Evolutionary conservation across 2,329 filamentous ascomycete genomes (phyloP), one percentile per base, ranked within the genome.

Genomic region (Epichloe scottii): DNA sequence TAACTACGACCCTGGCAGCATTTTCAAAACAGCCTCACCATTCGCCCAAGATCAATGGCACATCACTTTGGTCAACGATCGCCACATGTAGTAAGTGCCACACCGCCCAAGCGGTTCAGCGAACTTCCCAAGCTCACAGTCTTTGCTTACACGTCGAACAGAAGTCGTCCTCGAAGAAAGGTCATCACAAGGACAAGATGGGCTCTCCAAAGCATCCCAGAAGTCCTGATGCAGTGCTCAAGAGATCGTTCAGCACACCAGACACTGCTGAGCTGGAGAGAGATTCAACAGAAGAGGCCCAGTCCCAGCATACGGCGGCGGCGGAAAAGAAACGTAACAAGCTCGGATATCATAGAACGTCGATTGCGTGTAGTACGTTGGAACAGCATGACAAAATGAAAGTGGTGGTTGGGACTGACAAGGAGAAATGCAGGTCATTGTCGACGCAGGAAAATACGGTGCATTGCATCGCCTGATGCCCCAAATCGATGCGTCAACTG

Each of bases 301-400:
- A 62, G 23, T 44, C 54, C 5, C 52, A 56, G 38, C 53, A 68
- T 50, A 64, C 63, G 23, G 59, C 67, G 33, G 58, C 68, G n/a
- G 68, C 66, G 37, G 77, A 80, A 53, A 80, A 76, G 66, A 76
- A 72, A 54, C 82, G 90, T 63, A 96, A 95, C 68, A 96, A 95
- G 69, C 76, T 97, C 54, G 91, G 91, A 39, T 97, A 97, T 65
- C 91, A 96, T 71, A 82, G 91, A 62, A 95, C 89, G 37, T 94
- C 90, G 43, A 88, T 96, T 60, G 93, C 91, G 59, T 97, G 91
- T 73, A 86, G 91, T 97, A 78, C 80, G 90, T 82, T 17, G 52
- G 41, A 54, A 51, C 37, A 5, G 17, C 17, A 14, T 34, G 14
- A 34, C 11, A 19, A 19, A 39, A 34, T 21, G 40, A 17, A 19